Evolutionary conservation across 495 filamentous ascomycete genomes (phyloP), one percentile per base, ranked within the genome.

Genomic region (Talaromyces thailandensis): DNA sequence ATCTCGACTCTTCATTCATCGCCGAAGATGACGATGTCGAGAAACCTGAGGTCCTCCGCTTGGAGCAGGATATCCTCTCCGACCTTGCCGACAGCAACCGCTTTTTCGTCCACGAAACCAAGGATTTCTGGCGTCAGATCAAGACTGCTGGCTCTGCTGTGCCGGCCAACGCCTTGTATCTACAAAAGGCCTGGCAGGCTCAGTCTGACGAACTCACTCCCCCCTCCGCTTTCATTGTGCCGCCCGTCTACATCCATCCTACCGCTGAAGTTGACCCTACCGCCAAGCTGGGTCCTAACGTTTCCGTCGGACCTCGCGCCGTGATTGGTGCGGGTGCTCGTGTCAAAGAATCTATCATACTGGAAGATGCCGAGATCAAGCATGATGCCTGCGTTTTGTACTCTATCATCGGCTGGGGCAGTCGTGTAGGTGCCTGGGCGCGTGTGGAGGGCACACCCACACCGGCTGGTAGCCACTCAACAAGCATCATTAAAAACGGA

Each of bases 41-140:
- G 69, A 85, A 88, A 77, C 94, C 83, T 74, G 91, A 96, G 65
- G 91, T 96, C 26, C 88, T 99, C 61, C 91, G 94, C 37, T 82
- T 99, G 56, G 94, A 99, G 79, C 94, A 99, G 74, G 94, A 99
- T 70, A 96, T 99, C 63, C 86, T 99, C 43, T 89, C 92, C 58
- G 93, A 97, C 68, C 85, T 99, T 67, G 93, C 94, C 37, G 94
- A 99, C 77, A 96, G 86, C 84, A 93, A 95, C 73, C 92, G 94
- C 70, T 99, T 99, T 82, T 99, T 90, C 75, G 95, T 98, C 21
- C 88, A 96, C 74, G 94, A 99, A 77, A 98, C 94, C 51, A 96
- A 96, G 78, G 94, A 96, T 70, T 99, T 99, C 78, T 99, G 94
- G 94, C 93, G 94, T 61, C 94, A 99, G 81, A 98, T 99, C 83